Evolutionary conservation across 352 stramenopile species (phyloP).

Genomic region (Plasmopara muralis): DNA sequence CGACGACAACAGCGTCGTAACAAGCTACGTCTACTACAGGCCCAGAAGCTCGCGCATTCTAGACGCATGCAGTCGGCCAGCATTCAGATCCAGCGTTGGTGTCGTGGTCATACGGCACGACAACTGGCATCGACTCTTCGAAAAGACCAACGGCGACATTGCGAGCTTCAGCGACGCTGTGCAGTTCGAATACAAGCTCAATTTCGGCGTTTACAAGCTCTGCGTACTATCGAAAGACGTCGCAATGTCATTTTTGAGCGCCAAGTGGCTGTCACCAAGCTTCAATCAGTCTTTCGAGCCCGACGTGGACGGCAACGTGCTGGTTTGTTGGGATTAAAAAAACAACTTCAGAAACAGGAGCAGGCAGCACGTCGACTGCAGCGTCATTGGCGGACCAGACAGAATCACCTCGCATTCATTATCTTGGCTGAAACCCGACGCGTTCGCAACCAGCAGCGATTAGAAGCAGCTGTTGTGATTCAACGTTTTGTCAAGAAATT

Average conservation of each 20-base stretch:
- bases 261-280: conserved; percentile 43
- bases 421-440: conserved; percentile 35
- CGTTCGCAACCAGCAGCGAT: conserved; percentile 21
- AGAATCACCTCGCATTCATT: conserved; percentile 36
- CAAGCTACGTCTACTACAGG: conserved; percentile 31
- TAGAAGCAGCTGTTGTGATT: conserved; percentile 34
- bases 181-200: conserved; percentile 46
- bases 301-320: conserved; percentile 35
- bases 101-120: conserved; percentile 43
- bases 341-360: conserved; percentile 32
- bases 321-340: conserved; percentile 35
- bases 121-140: conserved; percentile 33
- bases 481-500: conserved; percentile 41
- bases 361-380: conserved; percentile 39
- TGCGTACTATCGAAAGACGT: conserved; percentile 23
- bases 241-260: conserved; percentile 22
- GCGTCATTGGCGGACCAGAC: conserved; percentile 40
- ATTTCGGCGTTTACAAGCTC: conserved; percentile 37
- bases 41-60: conserved; percentile 19
- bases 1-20: conserved; percentile 31
- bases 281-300: conserved; percentile 56
- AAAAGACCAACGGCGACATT: conserved; percentile 25
- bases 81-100: conserved; percentile 50
- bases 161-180: conserved; percentile 28
- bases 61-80: conserved; percentile 35